Evolutionary conservation across 805 yeast genomes (phyloP), one percentile per base, ranked within the genome.

Genomic region (Kodamaea fukazawae): DNA sequence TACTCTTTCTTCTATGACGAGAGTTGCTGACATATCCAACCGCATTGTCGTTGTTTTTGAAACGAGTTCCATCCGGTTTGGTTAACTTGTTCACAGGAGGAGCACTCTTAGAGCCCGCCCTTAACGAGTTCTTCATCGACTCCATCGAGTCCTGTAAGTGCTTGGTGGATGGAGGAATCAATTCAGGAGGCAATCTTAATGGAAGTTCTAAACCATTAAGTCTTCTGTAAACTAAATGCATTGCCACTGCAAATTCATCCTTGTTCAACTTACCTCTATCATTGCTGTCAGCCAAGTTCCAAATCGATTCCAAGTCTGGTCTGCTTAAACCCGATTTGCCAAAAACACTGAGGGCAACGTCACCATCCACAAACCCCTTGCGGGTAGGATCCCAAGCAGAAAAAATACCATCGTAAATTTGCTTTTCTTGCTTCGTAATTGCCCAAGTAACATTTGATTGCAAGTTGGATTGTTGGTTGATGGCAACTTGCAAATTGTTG

Each of bases 221-320:
- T 46, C 91, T 77, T 60, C 96, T 78, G 65, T 93, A 91, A 32
- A 91, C 91, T 43, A 91, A 71, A 71, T 95, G 97, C 98, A 91
- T 93, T 23, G 98, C 97, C 26, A 93, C 89, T 0, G 96, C 84
- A 67, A 91, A 93, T 60, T 88, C 96, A 58, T 91, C 96, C 53
- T 79, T 81, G 58, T 86, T 86, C 49, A 91, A 77, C 56, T 78
- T 80, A 4, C 97, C 96, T 40, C 83, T 75, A 59, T 89, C 85
- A 40, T 82, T 81, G 11, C 82, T 76, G 59, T 93, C 98, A 41
- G 90, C 78, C 49, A 91, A 72, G 35, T 79, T 86, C 99, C 99
- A 91, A 46, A 93, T 89, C 30, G 81, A 73, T 61, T 90, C 98
- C 46, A 91, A 73, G 53, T 90, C 97, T 4, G 79, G 71, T 60